Evolutionary conservation across 208 protist genomes (phyloP).

Genomic region (Trypanosoma grayi): DNA sequence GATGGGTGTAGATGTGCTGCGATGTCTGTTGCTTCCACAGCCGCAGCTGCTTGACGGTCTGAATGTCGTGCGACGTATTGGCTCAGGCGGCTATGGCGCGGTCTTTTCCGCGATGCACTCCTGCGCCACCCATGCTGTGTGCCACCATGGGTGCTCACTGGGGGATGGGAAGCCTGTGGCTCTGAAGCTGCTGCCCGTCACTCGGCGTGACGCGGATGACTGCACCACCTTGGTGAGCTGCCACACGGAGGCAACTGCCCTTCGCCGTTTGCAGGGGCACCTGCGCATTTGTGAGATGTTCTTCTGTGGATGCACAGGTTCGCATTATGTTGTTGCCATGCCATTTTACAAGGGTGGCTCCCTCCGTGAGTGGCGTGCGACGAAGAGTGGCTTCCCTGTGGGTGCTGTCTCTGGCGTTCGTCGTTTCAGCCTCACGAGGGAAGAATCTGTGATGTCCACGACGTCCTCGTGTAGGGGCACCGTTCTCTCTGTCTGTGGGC

Average conservation of each 20-base stretch:
- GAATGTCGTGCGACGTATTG: constrained; percentile 43
- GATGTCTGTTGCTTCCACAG: constrained; percentile 53
- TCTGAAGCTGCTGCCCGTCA: constrained; percentile 65
- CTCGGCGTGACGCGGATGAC: constrained; percentile 44
- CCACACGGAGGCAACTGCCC: constrained; percentile 69
- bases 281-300: constrained; percentile 60
- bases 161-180: constrained; percentile 28
- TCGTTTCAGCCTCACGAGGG: not conserved
- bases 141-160: not conserved
- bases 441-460: not conserved
- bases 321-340: constrained; percentile 73
- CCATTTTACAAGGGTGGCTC: constrained; percentile 68
- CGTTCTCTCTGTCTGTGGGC: constrained; percentile 44
- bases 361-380: constrained; percentile 60
- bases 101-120: constrained; percentile 38
- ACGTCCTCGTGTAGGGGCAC: not conserved
- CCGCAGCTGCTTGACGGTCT: constrained; percentile 21
- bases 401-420: not conserved
- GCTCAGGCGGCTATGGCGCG: constrained; percentile 66
- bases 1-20: constrained; percentile 52
- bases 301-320: constrained; percentile 55
- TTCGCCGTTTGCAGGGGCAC: constrained; percentile 56
- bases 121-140: not conserved
- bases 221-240: constrained; percentile 48
- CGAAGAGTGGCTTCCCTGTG: constrained; percentile 23